Conservation (phyloP, 1,139 yeast species). For the Hansenula lynferdii region DNA sequence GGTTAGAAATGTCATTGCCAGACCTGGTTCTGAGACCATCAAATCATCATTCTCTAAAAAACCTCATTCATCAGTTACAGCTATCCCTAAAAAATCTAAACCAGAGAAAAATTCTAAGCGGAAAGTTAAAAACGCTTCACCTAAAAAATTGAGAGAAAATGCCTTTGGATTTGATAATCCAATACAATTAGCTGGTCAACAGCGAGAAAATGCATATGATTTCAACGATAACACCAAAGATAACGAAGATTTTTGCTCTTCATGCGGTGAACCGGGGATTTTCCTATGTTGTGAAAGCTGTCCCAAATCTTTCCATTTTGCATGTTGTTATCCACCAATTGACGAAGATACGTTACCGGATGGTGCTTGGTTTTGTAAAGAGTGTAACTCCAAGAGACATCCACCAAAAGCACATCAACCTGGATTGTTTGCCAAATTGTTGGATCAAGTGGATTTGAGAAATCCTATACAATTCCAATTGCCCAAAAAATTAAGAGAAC, state of each 20-base stretch:
- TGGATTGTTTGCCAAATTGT: conserved; percentile 55
- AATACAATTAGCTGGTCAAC: conserved; percentile 19
- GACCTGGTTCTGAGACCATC: conserved; percentile 15
- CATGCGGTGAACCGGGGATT: conserved; percentile 86
- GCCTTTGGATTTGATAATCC: conserved; percentile 26
- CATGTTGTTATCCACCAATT: conserved; percentile 88
- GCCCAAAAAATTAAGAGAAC: conserved; percentile 65
- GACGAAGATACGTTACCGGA: conserved; percentile 74
- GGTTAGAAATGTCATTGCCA: conserved; percentile 13
- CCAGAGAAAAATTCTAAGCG: conserved; percentile 13
- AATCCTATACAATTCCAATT: conserved; percentile 74
- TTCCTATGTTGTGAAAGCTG: conserved; percentile 93
- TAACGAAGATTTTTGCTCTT: conserved; percentile 84
- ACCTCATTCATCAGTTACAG: conserved; percentile 6
- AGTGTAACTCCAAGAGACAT: conserved; percentile 44
- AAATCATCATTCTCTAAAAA: conserved; percentile 7
- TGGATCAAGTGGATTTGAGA: conserved; percentile 50
- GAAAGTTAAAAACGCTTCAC: conserved; percentile 23
- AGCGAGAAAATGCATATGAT: conserved; percentile 21
- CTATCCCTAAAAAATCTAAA: conserved; percentile 13
- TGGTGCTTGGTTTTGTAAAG: conserved; percentile 86
- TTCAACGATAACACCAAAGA: conserved; percentile 21
- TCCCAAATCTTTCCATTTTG: conserved; percentile 86
- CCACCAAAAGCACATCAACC: conserved; percentile 22
- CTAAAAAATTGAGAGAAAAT: conserved; percentile 23